Evolutionary conservation across 1,139 yeast species (phyloP).

Genomic region (Candida labiduridarum): DNA sequence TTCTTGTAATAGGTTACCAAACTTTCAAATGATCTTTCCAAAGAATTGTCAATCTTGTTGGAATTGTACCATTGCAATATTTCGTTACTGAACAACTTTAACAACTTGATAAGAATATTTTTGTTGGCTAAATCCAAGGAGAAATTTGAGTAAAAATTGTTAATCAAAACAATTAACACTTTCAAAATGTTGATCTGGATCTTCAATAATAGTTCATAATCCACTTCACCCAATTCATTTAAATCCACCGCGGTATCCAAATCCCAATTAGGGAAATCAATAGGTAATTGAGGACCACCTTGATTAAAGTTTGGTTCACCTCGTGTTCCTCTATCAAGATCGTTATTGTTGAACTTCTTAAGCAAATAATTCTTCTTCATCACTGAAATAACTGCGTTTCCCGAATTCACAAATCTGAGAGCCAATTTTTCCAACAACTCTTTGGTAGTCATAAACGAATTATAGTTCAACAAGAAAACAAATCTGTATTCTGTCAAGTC

Average conservation of each 20-base stretch:
- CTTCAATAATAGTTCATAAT: constrained; percentile 60
- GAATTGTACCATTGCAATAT: constrained; percentile 71
- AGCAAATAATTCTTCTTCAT: constrained; percentile 35
- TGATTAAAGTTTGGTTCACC: constrained; percentile 8
- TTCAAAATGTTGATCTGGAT: constrained; percentile 85
- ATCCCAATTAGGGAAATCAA: constrained; percentile 59
- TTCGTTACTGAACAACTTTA: constrained; percentile 72
- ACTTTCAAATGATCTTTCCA: constrained; percentile 49
- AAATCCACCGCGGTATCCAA: constrained; percentile 39
- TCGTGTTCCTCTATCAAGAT: constrained; percentile 2
- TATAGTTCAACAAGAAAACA: constrained; percentile 47
- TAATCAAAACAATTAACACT: constrained; percentile 70
- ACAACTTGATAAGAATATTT: constrained; percentile 61
- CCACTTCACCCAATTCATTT: constrained; percentile 46
- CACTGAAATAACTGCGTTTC: constrained; percentile 50
- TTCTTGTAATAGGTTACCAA: constrained; percentile 65
- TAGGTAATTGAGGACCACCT: constrained; percentile 9
- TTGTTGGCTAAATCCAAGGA: constrained; percentile 68
- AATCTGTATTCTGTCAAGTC: constrained; percentile 48
- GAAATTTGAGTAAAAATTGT: constrained; percentile 76
- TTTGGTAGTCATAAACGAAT: constrained; percentile 44
- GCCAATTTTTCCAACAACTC: constrained; percentile 47
- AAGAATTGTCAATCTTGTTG: constrained; percentile 40
- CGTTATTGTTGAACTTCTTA: constrained; percentile 11
- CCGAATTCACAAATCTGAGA: constrained; percentile 47